Percentiles rank a stretch among this genome's conserved stretches.
These are phyloP conservation scores for Phytophthora idaei DNA, from an alignment of 352 stramenopile species.

Conservation along the genomic window DNA sequence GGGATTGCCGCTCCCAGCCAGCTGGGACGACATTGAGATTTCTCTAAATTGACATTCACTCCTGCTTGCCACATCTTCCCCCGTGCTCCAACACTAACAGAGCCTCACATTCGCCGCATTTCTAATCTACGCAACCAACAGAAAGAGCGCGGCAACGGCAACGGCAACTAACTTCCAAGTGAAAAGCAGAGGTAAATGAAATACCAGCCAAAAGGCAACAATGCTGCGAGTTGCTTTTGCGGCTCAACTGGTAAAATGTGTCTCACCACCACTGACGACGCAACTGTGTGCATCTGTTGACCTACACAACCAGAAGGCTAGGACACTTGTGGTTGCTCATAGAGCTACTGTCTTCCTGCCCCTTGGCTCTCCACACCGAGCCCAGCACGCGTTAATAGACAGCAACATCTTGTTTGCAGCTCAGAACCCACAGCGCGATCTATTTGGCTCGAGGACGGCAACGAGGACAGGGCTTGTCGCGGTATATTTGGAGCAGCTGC, in stretches of 20 bases:
- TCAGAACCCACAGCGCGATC: slow-evolving; percentile 14
- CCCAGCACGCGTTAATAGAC: slow-evolving; percentile 13
- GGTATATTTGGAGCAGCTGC: slow-evolving; percentile 35
- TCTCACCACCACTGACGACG: slow-evolving; percentile 27
- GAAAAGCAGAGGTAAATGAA: slow-evolving; percentile 2
- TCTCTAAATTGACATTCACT: slow-evolving; percentile 36
- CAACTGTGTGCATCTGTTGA: slow-evolving; percentile 18
- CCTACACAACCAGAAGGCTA: slow-evolving; percentile 12
- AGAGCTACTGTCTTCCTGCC: slow-evolving; percentile 2
- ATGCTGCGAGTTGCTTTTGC: slow-evolving; percentile 17
- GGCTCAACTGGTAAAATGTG: slow-evolving; percentile 10
- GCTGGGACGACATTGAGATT: slow-evolving; percentile 28
- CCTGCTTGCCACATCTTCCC: slow-evolving; percentile 16
- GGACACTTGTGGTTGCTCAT: slow-evolving; percentile 6
- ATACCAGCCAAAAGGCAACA: slow-evolving; percentile 11
- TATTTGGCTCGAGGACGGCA: slow-evolving; percentile 20
- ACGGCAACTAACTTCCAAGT: neutral
- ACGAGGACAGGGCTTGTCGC: slow-evolving; percentile 3
- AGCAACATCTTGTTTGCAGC: slow-evolving; percentile 25
- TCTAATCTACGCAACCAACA: slow-evolving; percentile 5
- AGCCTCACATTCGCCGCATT: slow-evolving; percentile 16
- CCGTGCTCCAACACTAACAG: slow-evolving; percentile 11
- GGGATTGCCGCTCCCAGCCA: slow-evolving; percentile 11
- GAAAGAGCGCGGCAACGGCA: slow-evolving; percentile 7
- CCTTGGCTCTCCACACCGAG: neutral